Conservation (phyloP, 1,284 basidiomycete genomes). For the Cutaneotrichosporon dermatis region DNA sequence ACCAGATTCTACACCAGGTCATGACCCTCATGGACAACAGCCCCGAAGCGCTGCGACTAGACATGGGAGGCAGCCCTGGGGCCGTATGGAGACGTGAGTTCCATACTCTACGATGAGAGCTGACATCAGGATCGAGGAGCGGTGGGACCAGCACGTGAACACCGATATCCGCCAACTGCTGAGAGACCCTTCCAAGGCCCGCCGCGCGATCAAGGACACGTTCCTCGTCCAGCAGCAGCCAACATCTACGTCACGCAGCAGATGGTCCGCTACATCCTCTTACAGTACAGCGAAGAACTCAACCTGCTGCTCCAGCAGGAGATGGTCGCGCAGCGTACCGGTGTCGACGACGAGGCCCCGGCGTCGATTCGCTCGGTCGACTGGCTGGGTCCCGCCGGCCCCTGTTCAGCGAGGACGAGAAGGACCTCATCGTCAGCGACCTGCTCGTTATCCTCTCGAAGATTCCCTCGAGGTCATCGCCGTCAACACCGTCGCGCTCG, state of each 20-base stretch:
- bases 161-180: conserved; percentile 83
- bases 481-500: conserved; percentile 67
- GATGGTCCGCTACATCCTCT: conserved; percentile 81
- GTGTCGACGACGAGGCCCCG: conserved; percentile 41
- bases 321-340: conserved; percentile 2
- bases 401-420: conserved; percentile 27
- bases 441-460: conserved; percentile 75
- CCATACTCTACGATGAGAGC: not conserved
- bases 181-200: conserved; percentile 70
- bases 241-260: conserved; percentile 85
- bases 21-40: conserved; percentile 42
- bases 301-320: conserved; percentile 51
- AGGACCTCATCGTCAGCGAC: conserved; percentile 50
- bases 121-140: conserved; percentile 28
- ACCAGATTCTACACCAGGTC: conserved; percentile 38
- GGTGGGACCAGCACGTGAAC: conserved; percentile 53
- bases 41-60: conserved; percentile 37
- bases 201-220: conserved; percentile 73
- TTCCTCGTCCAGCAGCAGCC: conserved; percentile 82
- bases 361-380: conserved; percentile 43
- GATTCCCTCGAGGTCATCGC: conserved; percentile 89
- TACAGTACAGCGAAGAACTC: conserved; percentile 80
- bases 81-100: conserved; percentile 22
- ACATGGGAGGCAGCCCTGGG: conserved; percentile 16
- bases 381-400: conserved; percentile 4